phyloP scores from a whole-genome alignment of 768 basidiomycete genomes.

The Leccinum pellstonianum region DNA sequence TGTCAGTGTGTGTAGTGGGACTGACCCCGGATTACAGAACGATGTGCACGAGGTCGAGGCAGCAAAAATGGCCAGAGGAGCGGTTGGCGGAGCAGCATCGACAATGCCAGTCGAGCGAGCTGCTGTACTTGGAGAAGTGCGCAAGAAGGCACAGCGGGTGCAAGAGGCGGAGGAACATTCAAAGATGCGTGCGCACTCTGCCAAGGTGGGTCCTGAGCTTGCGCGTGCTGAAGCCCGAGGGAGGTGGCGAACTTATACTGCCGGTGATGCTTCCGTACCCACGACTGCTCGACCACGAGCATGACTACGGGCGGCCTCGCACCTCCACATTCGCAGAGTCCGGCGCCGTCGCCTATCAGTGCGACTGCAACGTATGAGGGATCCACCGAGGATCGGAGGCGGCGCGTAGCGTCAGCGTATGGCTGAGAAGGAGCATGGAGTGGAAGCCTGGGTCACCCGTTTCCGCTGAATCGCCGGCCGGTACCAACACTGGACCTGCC shows the following conservation, averaged over 20 bases:
- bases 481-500: too few species aligned
- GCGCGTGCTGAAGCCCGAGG: too few species aligned
- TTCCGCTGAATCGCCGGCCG: background rate
- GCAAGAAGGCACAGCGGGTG: conserved; percentile 61
- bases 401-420: conserved; percentile 61
- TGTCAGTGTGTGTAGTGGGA: too few species aligned
- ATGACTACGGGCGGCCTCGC: conserved; percentile 6
- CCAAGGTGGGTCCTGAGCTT: conserved; percentile 27
- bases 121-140: conserved; percentile 52
- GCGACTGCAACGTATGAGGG: background rate
- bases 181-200: conserved; percentile 32
- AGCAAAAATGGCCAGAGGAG: too few species aligned
- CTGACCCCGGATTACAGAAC: too few species aligned
- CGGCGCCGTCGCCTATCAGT: conserved; percentile 34
- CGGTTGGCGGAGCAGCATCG: conserved; percentile 38
- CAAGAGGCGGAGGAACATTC: conserved; percentile 62
- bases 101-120: conserved; percentile 44
- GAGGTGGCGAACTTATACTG: conserved; percentile 11
- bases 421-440: background rate
- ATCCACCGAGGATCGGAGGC: conserved; percentile 7
- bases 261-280: conserved; percentile 21
- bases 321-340: conserved; percentile 56
- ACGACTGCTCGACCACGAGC: background rate
- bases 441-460: conserved; percentile 11
- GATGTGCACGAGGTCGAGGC: too few species aligned